Conservation (phyloP, 768 basidiomycete genomes). For the Leccinum longicurvipes region DNA sequence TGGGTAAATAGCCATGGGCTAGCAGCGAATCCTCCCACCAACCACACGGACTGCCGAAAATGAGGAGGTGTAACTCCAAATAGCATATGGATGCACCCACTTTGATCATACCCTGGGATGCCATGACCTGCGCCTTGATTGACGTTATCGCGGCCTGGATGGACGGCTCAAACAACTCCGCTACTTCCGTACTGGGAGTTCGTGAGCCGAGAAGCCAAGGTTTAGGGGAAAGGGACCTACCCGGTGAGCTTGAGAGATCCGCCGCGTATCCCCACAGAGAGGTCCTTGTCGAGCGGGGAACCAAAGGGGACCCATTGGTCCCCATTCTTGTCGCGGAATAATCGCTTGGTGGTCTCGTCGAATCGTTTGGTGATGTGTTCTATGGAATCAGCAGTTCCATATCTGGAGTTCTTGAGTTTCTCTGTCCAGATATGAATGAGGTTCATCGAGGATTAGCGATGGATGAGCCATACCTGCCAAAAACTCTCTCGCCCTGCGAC, state of each 20-base stretch:
- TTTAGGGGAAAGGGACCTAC: constrained; percentile 37
- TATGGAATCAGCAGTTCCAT: constrained; percentile 65
- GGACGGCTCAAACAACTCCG: constrained; percentile 76
- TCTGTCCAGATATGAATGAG: constrained; percentile 38
- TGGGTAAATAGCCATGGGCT: constrained; percentile 79
- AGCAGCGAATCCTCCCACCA: constrained; percentile 82
- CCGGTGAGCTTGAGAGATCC: constrained; percentile 73
- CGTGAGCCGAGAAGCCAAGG: constrained; percentile 2
- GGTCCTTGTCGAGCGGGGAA: constrained; percentile 74
- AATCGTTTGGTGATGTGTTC: constrained; percentile 80
- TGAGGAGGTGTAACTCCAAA: constrained; percentile 5
- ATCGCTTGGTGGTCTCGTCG: constrained; percentile 78
- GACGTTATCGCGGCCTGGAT: constrained; percentile 68
- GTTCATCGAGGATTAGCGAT: not conserved
- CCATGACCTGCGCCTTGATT: constrained; percentile 68
- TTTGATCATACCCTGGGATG: constrained; percentile 64
- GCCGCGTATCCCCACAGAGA: constrained; percentile 61
- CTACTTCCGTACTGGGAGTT: constrained; percentile 44
- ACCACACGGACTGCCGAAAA: constrained; percentile 62
- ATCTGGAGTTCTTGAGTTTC: constrained; percentile 70
- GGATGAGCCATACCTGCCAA: constrained; percentile 50
- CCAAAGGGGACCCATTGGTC: constrained; percentile 74
- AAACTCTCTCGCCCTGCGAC: constrained; percentile 68
- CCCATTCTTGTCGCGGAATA: constrained; percentile 68
- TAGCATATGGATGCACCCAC: constrained; percentile 30